Evolutionary conservation across 768 basidiomycete species (phyloP).

Genomic region (Amyloporia xantha): DNA sequence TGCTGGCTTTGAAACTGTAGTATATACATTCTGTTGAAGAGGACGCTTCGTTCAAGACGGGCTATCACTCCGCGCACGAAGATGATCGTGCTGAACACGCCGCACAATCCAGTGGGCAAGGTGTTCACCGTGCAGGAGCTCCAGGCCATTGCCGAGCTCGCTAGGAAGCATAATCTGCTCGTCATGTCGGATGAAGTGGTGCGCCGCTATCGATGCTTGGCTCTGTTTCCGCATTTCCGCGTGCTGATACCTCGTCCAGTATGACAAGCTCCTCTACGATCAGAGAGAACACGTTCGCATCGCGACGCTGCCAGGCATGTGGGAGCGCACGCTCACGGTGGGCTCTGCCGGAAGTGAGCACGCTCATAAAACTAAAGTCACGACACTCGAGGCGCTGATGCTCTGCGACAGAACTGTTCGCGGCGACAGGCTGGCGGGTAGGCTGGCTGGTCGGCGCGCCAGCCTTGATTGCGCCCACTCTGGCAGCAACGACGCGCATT

Average conservation of each 20-base stretch:
- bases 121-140: constrained; percentile 84
- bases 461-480: constrained; percentile 73
- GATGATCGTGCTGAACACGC: constrained; percentile 92
- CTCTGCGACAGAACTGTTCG: constrained; percentile 69
- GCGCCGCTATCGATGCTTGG: constrained; percentile 23
- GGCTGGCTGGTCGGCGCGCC: constrained; percentile 91
- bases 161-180: constrained; percentile 85
- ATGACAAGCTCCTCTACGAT: constrained; percentile 89
- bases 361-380: constrained; percentile 16
- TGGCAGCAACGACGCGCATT: constrained; percentile 87
- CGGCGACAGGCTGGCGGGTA: constrained; percentile 94
- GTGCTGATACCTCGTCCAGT: constrained; percentile 37
- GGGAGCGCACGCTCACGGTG: constrained; percentile 95
- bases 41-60: constrained; percentile 19
- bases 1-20: neutral
- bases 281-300: constrained; percentile 84
- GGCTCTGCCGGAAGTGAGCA: constrained; percentile 82
- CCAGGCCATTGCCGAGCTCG: constrained; percentile 75
- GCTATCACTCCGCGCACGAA: constrained; percentile 87
- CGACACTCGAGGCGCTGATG: neutral
- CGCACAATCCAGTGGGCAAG: constrained; percentile 98
- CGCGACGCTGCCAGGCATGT: constrained; percentile 94
- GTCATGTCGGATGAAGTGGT: constrained; percentile 97
- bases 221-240: neutral
- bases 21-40: neutral